A percentile compares a stretch with the other conserved stretches of the same genome.
Conservation (phyloP, 2,329 filamentous ascomycete species). For the Colletotrichum graminicola region DNA sequence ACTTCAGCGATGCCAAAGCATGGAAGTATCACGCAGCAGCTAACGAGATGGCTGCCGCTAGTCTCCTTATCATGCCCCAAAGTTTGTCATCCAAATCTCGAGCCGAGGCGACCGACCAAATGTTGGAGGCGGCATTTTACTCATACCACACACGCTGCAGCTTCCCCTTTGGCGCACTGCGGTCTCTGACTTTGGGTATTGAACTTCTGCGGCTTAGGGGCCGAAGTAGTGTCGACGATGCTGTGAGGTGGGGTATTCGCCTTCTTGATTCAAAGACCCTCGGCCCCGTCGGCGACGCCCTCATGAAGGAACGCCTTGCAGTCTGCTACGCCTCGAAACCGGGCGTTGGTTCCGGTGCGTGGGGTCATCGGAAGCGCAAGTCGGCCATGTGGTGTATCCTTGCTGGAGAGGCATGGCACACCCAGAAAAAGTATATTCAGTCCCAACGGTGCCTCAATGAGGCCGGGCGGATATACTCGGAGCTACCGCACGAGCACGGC, state of each 20-base stretch:
- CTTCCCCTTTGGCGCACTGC: constrained; percentile 82
- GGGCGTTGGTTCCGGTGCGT: constrained; percentile 69
- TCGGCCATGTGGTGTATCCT: constrained; percentile 90
- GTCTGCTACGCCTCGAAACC: constrained; percentile 84
- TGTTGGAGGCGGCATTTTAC: constrained; percentile 91
- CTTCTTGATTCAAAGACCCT: constrained; percentile 84
- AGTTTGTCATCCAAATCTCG: constrained; percentile 80
- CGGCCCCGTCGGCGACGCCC: constrained; percentile 80
- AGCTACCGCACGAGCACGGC: constrained; percentile 63
- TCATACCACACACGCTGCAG: constrained; percentile 90
- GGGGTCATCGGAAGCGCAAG: constrained; percentile 83
- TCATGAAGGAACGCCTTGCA: constrained; percentile 88
- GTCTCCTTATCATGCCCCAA: constrained; percentile 82
- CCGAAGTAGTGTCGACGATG: constrained; percentile 84
- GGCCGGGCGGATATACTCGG: constrained; percentile 68
- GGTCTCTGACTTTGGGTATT: constrained; percentile 79
- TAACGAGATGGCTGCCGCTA: constrained; percentile 94
- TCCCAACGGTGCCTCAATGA: constrained; percentile 82
- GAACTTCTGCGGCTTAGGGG: constrained; percentile 88
- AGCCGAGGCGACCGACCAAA: constrained; percentile 83
- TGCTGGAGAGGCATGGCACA: constrained; percentile 86
- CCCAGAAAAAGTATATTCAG: constrained; percentile 80
- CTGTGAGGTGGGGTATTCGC: constrained; percentile 85
- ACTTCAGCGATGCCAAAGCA: constrained; percentile 95
- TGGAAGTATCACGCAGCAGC: constrained; percentile 95